A percentile compares a stretch with the other conserved stretches of the same genome.
phyloP scores from a whole-genome alignment of 495 filamentous ascomycete species.

The Penicillium paxilli region DNA sequence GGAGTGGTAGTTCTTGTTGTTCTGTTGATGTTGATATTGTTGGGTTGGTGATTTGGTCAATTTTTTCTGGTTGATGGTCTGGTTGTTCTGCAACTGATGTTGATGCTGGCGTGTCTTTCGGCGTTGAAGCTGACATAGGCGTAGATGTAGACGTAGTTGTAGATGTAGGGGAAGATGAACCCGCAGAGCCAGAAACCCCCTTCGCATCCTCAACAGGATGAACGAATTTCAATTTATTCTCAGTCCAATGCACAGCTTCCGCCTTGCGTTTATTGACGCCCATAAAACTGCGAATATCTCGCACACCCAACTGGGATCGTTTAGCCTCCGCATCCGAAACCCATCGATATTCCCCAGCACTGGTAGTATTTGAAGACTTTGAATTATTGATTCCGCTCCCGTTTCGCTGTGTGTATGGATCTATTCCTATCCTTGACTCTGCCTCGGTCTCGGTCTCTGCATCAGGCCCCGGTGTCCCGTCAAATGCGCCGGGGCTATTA shows the following conservation, averaged over 20 bases:
- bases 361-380: too few relatives aligned
- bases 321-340: constrained; percentile 15
- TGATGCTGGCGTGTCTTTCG: neutral
- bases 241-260: constrained; percentile 1
- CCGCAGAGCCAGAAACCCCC: too few relatives aligned
- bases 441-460: neutral
- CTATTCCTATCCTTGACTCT: too few relatives aligned
- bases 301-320: constrained; percentile 23
- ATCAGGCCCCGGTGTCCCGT: constrained; percentile 11
- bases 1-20: neutral
- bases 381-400: too few relatives aligned
- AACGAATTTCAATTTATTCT: constrained; percentile 13
- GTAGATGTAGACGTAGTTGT: neutral
- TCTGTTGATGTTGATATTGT: neutral
- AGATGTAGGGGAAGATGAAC: too few relatives aligned
- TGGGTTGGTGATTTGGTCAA: neutral
- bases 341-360: constrained; percentile 21
- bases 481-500: constrained; percentile 12
- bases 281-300: constrained; percentile 43
- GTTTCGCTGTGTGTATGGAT: too few relatives aligned
- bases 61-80: neutral
- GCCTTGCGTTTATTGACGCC: constrained; percentile 29
- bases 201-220: neutral
- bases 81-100: neutral
- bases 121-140: neutral